A percentile compares a stretch with the other conserved stretches of the same genome.
Conservation (phyloP, 1,139 yeast species). For the Nadsonia starkeyi-henricii region DNA sequence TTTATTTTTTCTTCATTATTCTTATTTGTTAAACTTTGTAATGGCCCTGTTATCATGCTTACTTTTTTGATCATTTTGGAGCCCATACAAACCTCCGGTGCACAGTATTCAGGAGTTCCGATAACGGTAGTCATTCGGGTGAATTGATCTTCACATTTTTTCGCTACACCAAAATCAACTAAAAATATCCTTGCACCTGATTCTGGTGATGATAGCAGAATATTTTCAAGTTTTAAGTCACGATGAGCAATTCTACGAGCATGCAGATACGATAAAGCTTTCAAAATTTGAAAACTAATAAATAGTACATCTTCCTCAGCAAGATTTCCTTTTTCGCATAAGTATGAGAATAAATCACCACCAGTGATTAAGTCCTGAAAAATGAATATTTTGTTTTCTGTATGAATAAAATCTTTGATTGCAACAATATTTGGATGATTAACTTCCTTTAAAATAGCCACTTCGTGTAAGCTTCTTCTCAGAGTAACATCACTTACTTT, state of each 20-base stretch:
- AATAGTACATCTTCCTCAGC: not conserved
- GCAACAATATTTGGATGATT: not conserved
- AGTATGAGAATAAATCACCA: not conserved
- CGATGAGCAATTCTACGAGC: slow-evolving; percentile 57
- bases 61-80: not conserved
- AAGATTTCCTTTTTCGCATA: not conserved
- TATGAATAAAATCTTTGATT: not conserved
- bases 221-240: slow-evolving; percentile 76
- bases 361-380: not conserved
- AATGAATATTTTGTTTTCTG: not conserved
- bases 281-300: slow-evolving; percentile 39
- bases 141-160: slow-evolving; percentile 67
- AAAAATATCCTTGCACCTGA: slow-evolving; percentile 60
- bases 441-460: not conserved
- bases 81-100: slow-evolving; percentile 45
- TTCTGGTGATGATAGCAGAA: slow-evolving; percentile 36
- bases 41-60: too few species aligned
- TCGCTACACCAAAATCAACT: slow-evolving; percentile 63
- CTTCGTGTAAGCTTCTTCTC: not conserved
- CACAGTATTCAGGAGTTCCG: slow-evolving; percentile 86
- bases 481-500: not conserved
- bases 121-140: slow-evolving; percentile 64
- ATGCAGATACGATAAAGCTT: slow-evolving; percentile 68
- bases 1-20: not conserved
- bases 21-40: not conserved